Evolutionary conservation across 768 basidiomycete species (phyloP).

Genomic region (Pulveroboletus sp.): DNA sequence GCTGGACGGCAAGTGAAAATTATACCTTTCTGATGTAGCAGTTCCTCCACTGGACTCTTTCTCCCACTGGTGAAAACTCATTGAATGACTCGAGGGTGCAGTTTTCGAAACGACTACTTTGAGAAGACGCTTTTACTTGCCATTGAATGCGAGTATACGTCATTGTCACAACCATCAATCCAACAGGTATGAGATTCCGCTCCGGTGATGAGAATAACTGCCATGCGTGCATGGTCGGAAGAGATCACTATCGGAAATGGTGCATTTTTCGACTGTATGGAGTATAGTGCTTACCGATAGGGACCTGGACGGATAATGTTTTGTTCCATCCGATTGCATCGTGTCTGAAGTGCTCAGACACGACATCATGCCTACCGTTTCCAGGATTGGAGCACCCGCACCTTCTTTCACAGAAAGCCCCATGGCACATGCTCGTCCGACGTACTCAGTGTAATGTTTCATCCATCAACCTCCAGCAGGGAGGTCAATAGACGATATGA

Average conservation of each 20-base stretch:
- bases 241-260: neutral
- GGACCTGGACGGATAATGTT: neutral
- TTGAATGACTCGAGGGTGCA: neutral
- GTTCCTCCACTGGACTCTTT: too few relatives aligned
- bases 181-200: too few relatives aligned
- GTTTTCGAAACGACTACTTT: neutral
- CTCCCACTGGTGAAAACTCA: too few relatives aligned
- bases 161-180: neutral
- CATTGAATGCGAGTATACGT: too few relatives aligned
- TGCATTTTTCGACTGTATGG: neutral
- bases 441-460: constrained; percentile 1
- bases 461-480: neutral
- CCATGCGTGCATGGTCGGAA: too few relatives aligned
- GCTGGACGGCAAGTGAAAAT: neutral
- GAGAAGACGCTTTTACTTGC: too few relatives aligned
- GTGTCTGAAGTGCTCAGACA: neutral
- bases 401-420: constrained; percentile 1
- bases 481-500: neutral
- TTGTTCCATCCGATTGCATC: constrained; percentile 3
- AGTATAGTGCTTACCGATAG: neutral
- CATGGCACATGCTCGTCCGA: neutral
- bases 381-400: neutral
- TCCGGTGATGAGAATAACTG: too few relatives aligned
- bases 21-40: neutral
- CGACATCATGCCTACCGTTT: too few relatives aligned